Conservation (phyloP, 805 yeast species). For the Candida takata region DNA sequence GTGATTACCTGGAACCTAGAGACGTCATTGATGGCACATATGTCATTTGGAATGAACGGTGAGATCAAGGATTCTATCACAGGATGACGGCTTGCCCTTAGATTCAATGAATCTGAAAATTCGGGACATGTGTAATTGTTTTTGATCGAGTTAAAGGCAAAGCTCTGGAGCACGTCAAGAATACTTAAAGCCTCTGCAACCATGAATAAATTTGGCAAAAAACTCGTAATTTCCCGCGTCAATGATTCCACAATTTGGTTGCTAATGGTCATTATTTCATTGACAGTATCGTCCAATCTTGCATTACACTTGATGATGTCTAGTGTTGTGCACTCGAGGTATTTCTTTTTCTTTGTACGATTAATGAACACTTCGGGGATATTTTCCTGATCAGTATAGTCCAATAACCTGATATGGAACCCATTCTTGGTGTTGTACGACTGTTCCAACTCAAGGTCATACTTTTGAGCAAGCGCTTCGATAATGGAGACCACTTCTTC, state of each 20-base stretch:
- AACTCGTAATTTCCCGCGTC: conserved; percentile 20
- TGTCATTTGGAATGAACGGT: conserved; percentile 33
- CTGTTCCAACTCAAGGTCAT: conserved; percentile 24
- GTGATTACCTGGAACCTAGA: conserved; percentile 44
- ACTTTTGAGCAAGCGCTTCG: conserved; percentile 19
- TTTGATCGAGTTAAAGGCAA: conserved; percentile 24
- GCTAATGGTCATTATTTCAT: conserved; percentile 36
- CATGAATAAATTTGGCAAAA: conserved; percentile 33
- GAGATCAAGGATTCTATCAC: conserved; percentile 28
- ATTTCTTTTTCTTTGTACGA: conserved; percentile 23
- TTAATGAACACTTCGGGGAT: conserved; percentile 33
- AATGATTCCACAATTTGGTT: conserved; percentile 32
- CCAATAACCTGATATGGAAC: conserved; percentile 29
- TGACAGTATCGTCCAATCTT: conserved; percentile 31
- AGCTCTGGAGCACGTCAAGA: conserved; percentile 33
- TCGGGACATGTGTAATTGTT: conserved; percentile 30
- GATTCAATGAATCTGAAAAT: conserved; percentile 25
- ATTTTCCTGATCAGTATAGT: conserved; percentile 9
- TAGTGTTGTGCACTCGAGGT: conserved; percentile 34
- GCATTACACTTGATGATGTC: conserved; percentile 34
- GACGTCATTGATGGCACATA: conserved; percentile 26
- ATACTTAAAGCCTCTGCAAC: conserved; percentile 37
- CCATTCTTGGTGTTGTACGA: conserved; percentile 32
- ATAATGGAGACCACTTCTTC: conserved; percentile 30
- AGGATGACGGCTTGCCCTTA: conserved; percentile 35